Evolutionary conservation across 805 yeast species (phyloP), one percentile per base, ranked within the genome.

Genomic region (Wickerhamiella lipophila): DNA sequence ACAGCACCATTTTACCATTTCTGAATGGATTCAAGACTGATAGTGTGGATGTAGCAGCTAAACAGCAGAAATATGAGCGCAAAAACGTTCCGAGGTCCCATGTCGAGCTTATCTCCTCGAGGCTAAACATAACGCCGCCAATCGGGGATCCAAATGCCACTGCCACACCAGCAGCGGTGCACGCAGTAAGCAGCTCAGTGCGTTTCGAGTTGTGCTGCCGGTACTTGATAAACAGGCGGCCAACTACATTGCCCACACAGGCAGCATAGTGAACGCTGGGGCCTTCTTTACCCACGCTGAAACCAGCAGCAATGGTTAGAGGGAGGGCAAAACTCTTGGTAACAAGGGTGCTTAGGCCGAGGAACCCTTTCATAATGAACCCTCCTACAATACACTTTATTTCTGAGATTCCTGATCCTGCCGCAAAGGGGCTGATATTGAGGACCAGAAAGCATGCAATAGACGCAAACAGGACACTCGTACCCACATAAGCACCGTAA

Each of bases 181-280:
- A 81, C 0, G 98, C 96, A 0, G 89, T 79, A 47, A 92, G 66
- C 47, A 81, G 76, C 53, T 83, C 88, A 23, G 71, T 53, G 53
- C 62, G 58, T 53, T 66, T 59, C 45, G 66, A 52, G 34, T 63
- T 60, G 53, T 61, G 66, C 47, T 49, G 52, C 13, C 66, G 61
- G 51, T 66, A 68, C 39, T 61, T 63, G 32, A 63, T 50, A 50
- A 81, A 70, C 40, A 77, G 61, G 34, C 73, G 72, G 0, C 92
- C 79, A 11, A 86, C 68, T n/a, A 78, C 74, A 57, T 79, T 78
- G 0, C 96, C 98, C n/a, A 83, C 89, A 63, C 97, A 88, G 0
- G 88, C 94, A 0, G 98, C 96, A 64, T 89, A 92, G 65, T 92
- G 99, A 11, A 92, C 98, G 57, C 89, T 79, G 1, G 99, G 99